These are phyloP conservation scores for Candida schatavii DNA, from an alignment of 805 yeast genomes.

Conservation along the genomic window DNA sequence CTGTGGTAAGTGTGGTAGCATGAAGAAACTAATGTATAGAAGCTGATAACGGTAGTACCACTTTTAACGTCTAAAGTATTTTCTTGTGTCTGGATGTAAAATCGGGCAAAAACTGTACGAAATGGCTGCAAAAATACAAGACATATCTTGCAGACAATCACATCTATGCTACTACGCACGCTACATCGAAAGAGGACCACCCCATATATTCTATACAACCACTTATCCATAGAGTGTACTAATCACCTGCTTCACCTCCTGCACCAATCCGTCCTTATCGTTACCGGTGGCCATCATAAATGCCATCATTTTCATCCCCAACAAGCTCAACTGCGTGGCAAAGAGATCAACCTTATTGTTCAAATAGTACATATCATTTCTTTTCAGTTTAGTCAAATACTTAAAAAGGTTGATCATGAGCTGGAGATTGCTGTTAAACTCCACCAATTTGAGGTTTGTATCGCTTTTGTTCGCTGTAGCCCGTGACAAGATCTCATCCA, in stretches of 20 bases:
- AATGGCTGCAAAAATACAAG: too few species aligned
- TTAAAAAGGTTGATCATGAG: slow-evolving; percentile 31
- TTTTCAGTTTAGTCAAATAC: slow-evolving; percentile 14
- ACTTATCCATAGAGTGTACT: not conserved
- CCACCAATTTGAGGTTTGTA: slow-evolving; percentile 23
- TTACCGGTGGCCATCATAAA: slow-evolving; percentile 16
- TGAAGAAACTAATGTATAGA: too few species aligned
- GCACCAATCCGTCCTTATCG: not conserved
- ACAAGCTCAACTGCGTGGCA: slow-evolving; percentile 2
- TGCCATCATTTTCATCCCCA: slow-evolving; percentile 14
- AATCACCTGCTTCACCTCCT: not conserved
- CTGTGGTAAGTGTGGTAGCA: too few species aligned
- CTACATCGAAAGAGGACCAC: too few species aligned
- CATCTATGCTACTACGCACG: too few species aligned
- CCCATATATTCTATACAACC: too few species aligned
- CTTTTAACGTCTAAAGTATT: too few species aligned
- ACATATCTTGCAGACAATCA: too few species aligned
- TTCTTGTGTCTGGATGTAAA: too few species aligned
- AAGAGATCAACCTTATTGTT: slow-evolving; percentile 5
- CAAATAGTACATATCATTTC: slow-evolving; percentile 12
- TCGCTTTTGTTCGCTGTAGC: slow-evolving; percentile 12
- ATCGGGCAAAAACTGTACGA: too few species aligned
- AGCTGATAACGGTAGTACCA: too few species aligned
- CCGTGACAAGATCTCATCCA: slow-evolving; percentile 12
- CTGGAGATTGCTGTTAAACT: slow-evolving; percentile 32